Evolutionary conservation across 2,329 filamentous ascomycete species (phyloP), one percentile per base, ranked within the genome.

Genomic region (Harringtonia aguacate): DNA sequence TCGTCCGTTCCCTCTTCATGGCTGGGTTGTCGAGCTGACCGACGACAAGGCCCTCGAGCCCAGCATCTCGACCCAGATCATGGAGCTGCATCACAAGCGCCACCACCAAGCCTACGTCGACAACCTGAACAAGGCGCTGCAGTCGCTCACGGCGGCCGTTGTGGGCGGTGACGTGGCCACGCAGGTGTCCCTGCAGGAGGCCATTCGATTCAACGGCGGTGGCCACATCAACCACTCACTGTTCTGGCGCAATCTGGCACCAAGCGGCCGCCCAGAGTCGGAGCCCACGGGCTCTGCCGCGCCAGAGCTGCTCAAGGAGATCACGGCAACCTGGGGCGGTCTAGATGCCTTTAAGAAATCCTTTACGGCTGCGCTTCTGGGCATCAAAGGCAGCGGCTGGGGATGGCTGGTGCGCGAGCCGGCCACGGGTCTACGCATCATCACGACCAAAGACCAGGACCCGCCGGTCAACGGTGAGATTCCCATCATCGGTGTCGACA

Each of bases 31-130:
- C 13, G 7, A n/a, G 12, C 18, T 31, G 18, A 31, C 38, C 10
- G 28, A 17, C 20, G 17, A 12, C 44, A 17, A 60, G 57, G 58
- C 58, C 3, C 79, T 89, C 50, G 85, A 89, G 65, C 66, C 66
- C 15, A 56, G 61, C 58, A 79, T 95, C 69, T 89, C 84, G 39
- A 84, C 84, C 63, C 79, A 92, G 68, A 95, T 95, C 71, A 95
- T 95, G 89, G 86, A 94, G 70, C 78, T 94, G 37, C 89, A 95
- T 74, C 85, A 95, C 77, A 81, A 77, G 69, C 90, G 88, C 68
- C 88, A 95, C 75, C 89, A 95, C 72, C 81, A 90, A 67, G 89
- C 88, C 58, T 95, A 95, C 64, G 86, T 95, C 56, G 92, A 81
- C 65, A 84, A 82, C 62, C 85, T 86, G 72, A 95, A 95, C 71